A percentile compares a stretch with the other conserved stretches of the same genome.
Evolutionary conservation across 305 asterid genomes (phyloP).

Genomic region (Solanum hybrid): DNA sequence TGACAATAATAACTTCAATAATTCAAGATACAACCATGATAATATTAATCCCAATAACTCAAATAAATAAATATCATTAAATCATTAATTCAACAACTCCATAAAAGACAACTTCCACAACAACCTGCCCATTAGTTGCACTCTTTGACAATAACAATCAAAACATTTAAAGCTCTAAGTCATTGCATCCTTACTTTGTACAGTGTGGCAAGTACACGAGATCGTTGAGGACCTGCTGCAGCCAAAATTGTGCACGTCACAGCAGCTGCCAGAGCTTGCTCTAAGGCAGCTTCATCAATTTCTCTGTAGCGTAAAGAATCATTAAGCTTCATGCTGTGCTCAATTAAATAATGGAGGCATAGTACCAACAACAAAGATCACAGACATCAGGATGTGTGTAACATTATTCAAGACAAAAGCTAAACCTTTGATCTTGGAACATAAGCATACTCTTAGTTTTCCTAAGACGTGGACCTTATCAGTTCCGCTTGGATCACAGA

Average conservation of each 20-base stretch:
- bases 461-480: neutral
- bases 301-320: constrained; percentile 36
- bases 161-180: neutral
- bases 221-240: constrained; percentile 94
- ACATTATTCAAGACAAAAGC: constrained; percentile 1
- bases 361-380: neutral
- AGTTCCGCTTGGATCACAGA: neutral
- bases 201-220: constrained; percentile 90
- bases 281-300: constrained; percentile 80
- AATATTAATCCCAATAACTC: neutral
- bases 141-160: neutral
- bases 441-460: neutral
- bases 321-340: neutral
- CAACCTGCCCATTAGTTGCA: neutral
- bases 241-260: constrained; percentile 96
- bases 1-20: neutral
- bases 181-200: constrained; percentile 50
- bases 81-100: neutral
- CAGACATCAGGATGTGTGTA: neutral
- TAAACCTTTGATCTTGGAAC: neutral
- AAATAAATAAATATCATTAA: neutral
- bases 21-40: neutral
- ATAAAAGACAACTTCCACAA: neutral
- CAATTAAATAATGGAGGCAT: neutral
- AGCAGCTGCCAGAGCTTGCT: constrained; percentile 88